Percentiles rank a stretch among this genome's conserved stretches.
Conservation (phyloP, 768 basidiomycete genomes). For the Dictyophora rubrovolvata region DNA sequence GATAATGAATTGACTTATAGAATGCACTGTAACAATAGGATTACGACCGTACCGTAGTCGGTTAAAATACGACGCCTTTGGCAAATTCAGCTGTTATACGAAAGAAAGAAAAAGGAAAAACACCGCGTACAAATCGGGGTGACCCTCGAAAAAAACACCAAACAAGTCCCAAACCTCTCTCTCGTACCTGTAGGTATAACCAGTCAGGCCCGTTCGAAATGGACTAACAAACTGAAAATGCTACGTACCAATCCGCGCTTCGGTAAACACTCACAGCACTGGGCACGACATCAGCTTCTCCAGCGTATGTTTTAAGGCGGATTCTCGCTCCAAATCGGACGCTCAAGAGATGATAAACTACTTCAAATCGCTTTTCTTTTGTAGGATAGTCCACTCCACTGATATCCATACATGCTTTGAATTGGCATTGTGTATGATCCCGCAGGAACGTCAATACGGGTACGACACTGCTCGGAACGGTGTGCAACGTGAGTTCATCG, state of each 20-base stretch:
- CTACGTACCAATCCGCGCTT: slow-evolving; percentile 86
- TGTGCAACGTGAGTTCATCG: slow-evolving; percentile 89
- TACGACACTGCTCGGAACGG: slow-evolving; percentile 68
- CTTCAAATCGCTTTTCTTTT: slow-evolving; percentile 86
- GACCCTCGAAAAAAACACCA: slow-evolving; percentile 91
- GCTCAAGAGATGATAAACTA: slow-evolving; percentile 92
- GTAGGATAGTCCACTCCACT: slow-evolving; percentile 94
- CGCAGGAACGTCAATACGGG: slow-evolving; percentile 87
- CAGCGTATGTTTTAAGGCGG: slow-evolving; percentile 94
- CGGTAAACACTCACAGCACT: slow-evolving; percentile 69
- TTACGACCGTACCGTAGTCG: slow-evolving; percentile 65
- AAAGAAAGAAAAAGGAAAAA: neutral
- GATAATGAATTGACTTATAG: slow-evolving; percentile 8
- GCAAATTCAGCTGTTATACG: neutral
- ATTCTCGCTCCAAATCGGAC: slow-evolving; percentile 71
- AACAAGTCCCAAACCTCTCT: slow-evolving; percentile 97
- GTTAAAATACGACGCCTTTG: slow-evolving; percentile 91
- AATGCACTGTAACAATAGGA: neutral
- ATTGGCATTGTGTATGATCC: slow-evolving; percentile 93
- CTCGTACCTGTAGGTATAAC: slow-evolving; percentile 60
- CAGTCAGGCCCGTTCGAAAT: slow-evolving; percentile 1
- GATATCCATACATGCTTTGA: slow-evolving; percentile 87
- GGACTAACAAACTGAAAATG: neutral
- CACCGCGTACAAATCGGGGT: slow-evolving; percentile 82
- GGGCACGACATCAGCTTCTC: slow-evolving; percentile 86